These are phyloP conservation scores for Monoraphidium neglectum DNA, from an alignment of 139 green algal genomes.

Conservation along the genomic window DNA sequence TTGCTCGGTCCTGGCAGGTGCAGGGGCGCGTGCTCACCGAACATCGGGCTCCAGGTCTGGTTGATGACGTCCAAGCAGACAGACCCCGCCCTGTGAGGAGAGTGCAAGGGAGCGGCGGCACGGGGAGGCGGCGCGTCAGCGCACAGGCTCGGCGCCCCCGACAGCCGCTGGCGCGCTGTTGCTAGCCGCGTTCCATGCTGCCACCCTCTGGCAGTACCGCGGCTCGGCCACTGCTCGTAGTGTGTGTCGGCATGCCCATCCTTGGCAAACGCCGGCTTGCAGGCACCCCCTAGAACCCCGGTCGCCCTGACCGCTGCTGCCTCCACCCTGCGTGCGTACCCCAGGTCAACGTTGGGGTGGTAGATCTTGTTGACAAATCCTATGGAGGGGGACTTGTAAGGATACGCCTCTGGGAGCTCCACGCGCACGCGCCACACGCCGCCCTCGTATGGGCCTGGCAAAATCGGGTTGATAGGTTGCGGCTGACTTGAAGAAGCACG, in stretches of 20 bases:
- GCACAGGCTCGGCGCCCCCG: no score
- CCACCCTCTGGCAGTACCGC: no score
- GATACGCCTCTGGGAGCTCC: conserved; percentile 92
- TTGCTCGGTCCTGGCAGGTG: no score
- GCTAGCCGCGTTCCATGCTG: no score
- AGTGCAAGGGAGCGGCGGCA: no score
- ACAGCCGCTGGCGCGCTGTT: no score
- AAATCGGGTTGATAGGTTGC: neutral
- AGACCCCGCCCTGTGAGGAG: conserved; percentile 79
- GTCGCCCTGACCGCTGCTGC: neutral
- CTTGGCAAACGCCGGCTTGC: no score
- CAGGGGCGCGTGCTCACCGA: conserved; percentile 87
- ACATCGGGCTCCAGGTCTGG: conserved; percentile 99
- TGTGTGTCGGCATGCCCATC: no score
- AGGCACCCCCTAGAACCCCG: neutral
- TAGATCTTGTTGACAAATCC: conserved; percentile 99
- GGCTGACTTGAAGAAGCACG: no score
- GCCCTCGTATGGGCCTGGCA: conserved; percentile 91
- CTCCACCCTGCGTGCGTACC: conserved; percentile 35
- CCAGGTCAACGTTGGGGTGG: conserved; percentile 96
- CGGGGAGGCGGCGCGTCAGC: no score
- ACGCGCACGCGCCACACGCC: conserved; percentile 96
- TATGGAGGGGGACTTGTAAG: conserved; percentile 85
- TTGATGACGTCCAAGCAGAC: conserved; percentile 99
- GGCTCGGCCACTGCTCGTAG: no score